phyloP scores from a whole-genome alignment of 2,329 filamentous ascomycete species.

The Rutstroemia sp. region DNA sequence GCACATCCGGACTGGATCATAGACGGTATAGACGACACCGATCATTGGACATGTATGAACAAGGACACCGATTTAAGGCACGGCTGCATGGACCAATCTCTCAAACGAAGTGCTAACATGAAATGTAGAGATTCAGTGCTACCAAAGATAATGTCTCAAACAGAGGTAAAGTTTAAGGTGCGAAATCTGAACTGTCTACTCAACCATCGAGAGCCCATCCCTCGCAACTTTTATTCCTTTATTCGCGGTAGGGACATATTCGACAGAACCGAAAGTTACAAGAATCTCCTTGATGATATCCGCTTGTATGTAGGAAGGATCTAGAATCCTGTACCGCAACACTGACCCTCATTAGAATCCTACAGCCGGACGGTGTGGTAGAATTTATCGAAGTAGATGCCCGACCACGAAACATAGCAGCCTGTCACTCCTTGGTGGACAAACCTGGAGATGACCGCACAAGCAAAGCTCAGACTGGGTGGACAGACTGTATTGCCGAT shows the following conservation, averaged over 20 bases:
- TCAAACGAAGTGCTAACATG: neutral
- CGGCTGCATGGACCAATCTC: neutral
- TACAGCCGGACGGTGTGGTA: slow-evolving; percentile 27
- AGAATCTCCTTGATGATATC: slow-evolving; percentile 25
- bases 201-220: slow-evolving; percentile 19
- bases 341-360: slow-evolving; percentile 9
- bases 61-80: slow-evolving; percentile 15
- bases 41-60: slow-evolving; percentile 23
- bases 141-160: slow-evolving; percentile 11
- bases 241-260: slow-evolving; percentile 27
- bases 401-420: slow-evolving; percentile 17
- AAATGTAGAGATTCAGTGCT: slow-evolving; percentile 23
- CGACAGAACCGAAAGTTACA: slow-evolving; percentile 24
- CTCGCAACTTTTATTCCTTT: slow-evolving; percentile 23
- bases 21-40: slow-evolving; percentile 26
- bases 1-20: slow-evolving; percentile 26
- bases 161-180: slow-evolving; percentile 22
- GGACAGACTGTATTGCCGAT: slow-evolving; percentile 24
- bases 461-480: slow-evolving; percentile 18
- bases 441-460: slow-evolving; percentile 11
- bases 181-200: slow-evolving; percentile 25
- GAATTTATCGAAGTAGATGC: slow-evolving; percentile 28
- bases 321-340: neutral
- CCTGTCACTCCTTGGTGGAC: neutral
- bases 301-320: slow-evolving; percentile 17